Percentiles rank a stretch among this genome's conserved stretches.
These are phyloP conservation scores for Penicillium roqueforti DNA, from an alignment of 495 filamentous ascomycete genomes.

Conservation along the genomic window DNA sequence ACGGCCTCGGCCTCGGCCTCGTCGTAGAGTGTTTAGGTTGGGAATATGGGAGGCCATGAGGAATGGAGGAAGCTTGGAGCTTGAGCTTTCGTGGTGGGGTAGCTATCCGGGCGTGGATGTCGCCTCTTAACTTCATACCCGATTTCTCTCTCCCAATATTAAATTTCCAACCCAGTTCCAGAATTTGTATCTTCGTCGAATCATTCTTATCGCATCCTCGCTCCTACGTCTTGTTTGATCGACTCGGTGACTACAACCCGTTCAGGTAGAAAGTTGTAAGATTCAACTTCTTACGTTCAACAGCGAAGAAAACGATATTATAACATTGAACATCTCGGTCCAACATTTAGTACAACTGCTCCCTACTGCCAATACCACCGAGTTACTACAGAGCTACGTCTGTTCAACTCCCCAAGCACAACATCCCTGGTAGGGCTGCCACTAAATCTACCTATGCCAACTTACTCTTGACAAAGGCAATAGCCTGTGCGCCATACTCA, in stretches of 20 bases:
- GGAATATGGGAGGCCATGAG: conserved; percentile 71
- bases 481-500: conserved; percentile 55
- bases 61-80: conserved; percentile 23
- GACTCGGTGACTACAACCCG: not conserved
- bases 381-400: not conserved
- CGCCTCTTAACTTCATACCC: not conserved
- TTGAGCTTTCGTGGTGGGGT: conserved; percentile 17
- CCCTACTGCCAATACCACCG: not conserved
- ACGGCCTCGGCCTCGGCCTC: conserved; percentile 45
- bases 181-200: not conserved
- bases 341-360: too few relatives aligned
- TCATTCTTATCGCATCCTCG: too few relatives aligned
- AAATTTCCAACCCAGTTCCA: not conserved
- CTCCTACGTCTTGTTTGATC: not conserved
- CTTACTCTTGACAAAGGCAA: conserved; percentile 52
- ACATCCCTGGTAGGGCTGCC: not conserved
- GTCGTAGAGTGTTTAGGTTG: conserved; percentile 66
- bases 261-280: not conserved
- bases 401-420: not conserved
- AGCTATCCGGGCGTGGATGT: not conserved
- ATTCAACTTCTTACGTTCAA: not conserved
- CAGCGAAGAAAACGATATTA: not conserved
- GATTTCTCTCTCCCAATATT: not conserved
- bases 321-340: too few relatives aligned
- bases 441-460: conserved; percentile 15